Evolutionary conservation across 768 basidiomycete genomes (phyloP), one percentile per base, ranked within the genome.

Genomic region (Vararia minispora): DNA sequence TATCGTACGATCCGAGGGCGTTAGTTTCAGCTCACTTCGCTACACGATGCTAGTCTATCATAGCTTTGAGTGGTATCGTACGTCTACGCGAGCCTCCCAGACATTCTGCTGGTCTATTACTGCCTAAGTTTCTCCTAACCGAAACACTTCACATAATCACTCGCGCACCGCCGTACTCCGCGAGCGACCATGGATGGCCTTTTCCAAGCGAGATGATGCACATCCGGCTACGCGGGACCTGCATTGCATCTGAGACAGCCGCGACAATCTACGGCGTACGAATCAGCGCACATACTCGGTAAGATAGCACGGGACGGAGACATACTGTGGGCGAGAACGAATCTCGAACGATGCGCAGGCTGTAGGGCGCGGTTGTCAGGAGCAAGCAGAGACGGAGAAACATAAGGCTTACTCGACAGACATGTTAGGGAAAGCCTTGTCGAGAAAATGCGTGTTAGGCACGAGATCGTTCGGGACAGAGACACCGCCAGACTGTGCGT

Each of bases 371-470:
- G 12, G 6, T 12, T 8, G 13, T 10, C n/a, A 9, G 14, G 13
- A 36, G 9, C 7, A 10, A 22, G 16, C 5, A 37, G 26, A 10
- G 20, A 17, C 17, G 12, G 12, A 24, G n/a, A 16, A 11, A 28
- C 44, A 16, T n/a, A n/a, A n/a, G n/a, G n/a, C n/a, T n/a, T 4
- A 48, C 47, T 46, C 47, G 11, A 48, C 37, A 10, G 47, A 46
- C 25, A 48, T 46, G 4, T 40, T 48, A 11, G 47, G 47, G 34
- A 48, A 48, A 8, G 47, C 45, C 28, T 46, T 41, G 17, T 48
- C 47, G 11, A 48, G 45, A 10, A 48, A 35, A n/a, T 41, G 41
- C 9, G 47, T 41, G n/a, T 48, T 46, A 6, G 47, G 47, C 22
- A 42, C 45, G 8, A 48, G 45, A 28, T 48, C 47, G 27, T 45